A percentile compares a stretch with the other conserved stretches of the same genome.
These are phyloP conservation scores for Camelina hispida DNA, from an alignment of 345 rosid species.

Conservation along the genomic window DNA sequence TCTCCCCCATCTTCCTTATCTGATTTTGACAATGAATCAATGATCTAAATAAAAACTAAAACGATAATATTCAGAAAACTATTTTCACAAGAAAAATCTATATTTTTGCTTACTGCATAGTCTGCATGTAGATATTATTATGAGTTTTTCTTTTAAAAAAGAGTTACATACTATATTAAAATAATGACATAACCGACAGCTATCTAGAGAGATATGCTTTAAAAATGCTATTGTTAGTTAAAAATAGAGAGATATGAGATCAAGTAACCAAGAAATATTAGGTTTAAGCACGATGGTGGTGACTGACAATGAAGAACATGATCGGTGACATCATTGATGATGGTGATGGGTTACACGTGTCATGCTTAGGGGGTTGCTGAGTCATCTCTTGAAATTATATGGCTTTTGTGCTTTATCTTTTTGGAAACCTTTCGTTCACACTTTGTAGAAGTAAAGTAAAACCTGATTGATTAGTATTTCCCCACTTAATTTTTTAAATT, in stretches of 20 bases:
- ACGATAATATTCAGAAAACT: not conserved
- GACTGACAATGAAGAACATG: slow-evolving; percentile 5
- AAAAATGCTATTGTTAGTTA: slow-evolving; percentile 2
- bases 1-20: slow-evolving; percentile 5
- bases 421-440: slow-evolving; percentile 19
- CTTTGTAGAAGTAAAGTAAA: not conserved
- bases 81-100: not conserved
- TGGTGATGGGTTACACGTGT: slow-evolving; percentile 20
- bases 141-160: too few relatives aligned
- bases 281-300: slow-evolving; percentile 2
- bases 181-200: not conserved
- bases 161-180: not conserved
- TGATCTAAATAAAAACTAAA: not conserved
- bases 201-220: not conserved
- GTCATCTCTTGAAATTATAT: slow-evolving; percentile 13
- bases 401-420: not conserved
- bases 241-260: not conserved
- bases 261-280: not conserved
- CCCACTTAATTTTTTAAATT: not conserved
- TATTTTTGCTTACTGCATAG: too few relatives aligned
- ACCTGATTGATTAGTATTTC: slow-evolving; percentile 5
- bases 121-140: too few relatives aligned
- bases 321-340: slow-evolving; percentile 26
- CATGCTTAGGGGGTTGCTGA: slow-evolving; percentile 5
- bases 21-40: slow-evolving; percentile 2